Evolutionary conservation across 257 asterid genomes (phyloP).

Genomic region (Fraxinus quadrangulata): DNA sequence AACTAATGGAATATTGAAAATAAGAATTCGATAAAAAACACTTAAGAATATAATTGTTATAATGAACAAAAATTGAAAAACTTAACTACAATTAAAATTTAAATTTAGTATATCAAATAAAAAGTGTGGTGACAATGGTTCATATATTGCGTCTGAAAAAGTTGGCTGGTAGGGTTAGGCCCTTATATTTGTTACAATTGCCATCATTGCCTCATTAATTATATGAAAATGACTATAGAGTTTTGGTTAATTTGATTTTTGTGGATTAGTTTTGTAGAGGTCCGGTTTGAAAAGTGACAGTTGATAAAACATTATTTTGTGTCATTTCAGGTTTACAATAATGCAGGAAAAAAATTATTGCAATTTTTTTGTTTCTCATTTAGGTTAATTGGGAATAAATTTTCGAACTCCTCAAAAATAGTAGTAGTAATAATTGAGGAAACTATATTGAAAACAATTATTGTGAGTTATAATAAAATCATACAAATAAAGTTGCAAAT

Average conservation of each 20-base stretch:
- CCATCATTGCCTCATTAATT: slow-evolving; percentile 23
- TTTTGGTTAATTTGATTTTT: background rate
- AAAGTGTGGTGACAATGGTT: too few relatives aligned
- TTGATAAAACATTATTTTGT: background rate
- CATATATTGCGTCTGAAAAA: too few relatives aligned
- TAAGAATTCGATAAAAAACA: too few relatives aligned
- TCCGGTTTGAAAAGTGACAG: slow-evolving; percentile 10
- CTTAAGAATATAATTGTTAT: too few relatives aligned
- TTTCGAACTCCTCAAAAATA: slow-evolving; percentile 9
- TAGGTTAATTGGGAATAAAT: background rate
- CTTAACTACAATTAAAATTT: too few relatives aligned
- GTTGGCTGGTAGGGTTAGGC: background rate
- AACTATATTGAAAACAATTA: background rate
- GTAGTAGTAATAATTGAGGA: slow-evolving; percentile 15
- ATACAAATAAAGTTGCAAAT: background rate
- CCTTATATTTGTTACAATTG: slow-evolving; percentile 5
- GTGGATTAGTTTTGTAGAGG: slow-evolving; percentile 21
- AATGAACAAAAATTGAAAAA: too few relatives aligned
- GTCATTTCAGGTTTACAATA: background rate
- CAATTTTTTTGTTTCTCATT: background rate
- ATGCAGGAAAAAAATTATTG: background rate
- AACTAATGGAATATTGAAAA: too few relatives aligned
- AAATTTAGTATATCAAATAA: too few relatives aligned
- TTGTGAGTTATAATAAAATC: too few relatives aligned
- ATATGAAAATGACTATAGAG: slow-evolving; percentile 22